phyloP scores from a whole-genome alignment of 2,329 filamentous ascomycete genomes.

The Pezicula carpinea region DNA sequence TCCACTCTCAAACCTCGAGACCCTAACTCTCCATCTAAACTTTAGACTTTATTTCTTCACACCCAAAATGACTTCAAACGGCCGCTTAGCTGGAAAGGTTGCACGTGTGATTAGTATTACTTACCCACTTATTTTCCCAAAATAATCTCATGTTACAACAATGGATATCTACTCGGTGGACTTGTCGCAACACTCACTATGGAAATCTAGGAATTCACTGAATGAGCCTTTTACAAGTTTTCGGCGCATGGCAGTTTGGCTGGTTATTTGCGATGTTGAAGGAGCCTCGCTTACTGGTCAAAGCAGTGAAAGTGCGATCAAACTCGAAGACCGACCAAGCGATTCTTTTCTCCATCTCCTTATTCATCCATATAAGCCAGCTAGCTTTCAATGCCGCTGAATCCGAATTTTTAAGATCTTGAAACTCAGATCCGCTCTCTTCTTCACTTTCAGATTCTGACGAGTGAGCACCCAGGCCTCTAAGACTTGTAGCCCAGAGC shows the following conservation, averaged over 20 bases:
- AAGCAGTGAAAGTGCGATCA: constrained; percentile 1
- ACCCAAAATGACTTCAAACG: not conserved
- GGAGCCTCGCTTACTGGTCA: constrained; percentile 1
- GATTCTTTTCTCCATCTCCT: constrained; percentile 1
- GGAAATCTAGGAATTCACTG: not conserved
- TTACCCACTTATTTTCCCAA: not conserved
- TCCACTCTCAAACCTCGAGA: not conserved
- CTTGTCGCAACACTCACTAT: not conserved
- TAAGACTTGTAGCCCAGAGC: not conserved
- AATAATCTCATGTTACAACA: no score
- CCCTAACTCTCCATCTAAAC: not conserved
- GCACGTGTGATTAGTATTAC: not conserved
- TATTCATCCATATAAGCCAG: not conserved
- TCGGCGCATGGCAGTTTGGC: constrained; percentile 1
- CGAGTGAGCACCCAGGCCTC: not conserved
- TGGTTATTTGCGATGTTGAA: constrained; percentile 1
- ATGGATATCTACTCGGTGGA: not conserved
- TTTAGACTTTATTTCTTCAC: not conserved
- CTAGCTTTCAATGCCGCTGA: not conserved
- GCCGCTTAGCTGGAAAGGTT: not conserved
- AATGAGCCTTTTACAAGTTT: constrained; percentile 1
- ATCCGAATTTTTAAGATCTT: not conserved
- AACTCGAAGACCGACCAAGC: constrained; percentile 3
- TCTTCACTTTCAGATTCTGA: not conserved
- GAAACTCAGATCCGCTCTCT: not conserved